phyloP scores from a whole-genome alignment of 352 stramenopile species.

The Phytophthora niederhauseri region DNA sequence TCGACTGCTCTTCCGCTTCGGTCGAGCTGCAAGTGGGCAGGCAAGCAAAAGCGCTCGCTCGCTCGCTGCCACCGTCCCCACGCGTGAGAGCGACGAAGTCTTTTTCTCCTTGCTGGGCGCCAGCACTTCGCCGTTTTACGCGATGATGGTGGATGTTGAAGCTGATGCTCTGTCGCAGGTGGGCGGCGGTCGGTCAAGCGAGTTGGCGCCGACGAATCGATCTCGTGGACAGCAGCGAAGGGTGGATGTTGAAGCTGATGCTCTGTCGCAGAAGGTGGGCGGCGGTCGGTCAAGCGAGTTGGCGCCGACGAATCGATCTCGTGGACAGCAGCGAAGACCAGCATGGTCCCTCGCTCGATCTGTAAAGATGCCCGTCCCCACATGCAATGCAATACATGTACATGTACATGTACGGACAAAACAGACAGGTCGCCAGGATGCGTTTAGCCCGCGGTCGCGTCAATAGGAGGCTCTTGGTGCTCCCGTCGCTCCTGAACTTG shows the following conservation, averaged over 20 bases:
- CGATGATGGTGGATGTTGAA: constrained; percentile 6
- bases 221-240: too few relatives aligned
- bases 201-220: background rate
- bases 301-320: background rate
- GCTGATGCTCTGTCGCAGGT: background rate
- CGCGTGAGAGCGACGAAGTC: background rate
- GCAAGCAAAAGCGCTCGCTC: background rate
- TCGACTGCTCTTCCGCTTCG: background rate
- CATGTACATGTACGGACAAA: too few relatives aligned
- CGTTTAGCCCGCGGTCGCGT: background rate
- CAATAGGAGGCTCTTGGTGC: background rate
- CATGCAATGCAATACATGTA: too few relatives aligned
- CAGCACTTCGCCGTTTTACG: background rate
- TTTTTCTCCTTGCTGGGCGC: background rate
- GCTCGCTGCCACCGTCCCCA: background rate
- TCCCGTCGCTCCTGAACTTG: too few relatives aligned
- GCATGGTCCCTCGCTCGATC: background rate
- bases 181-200: background rate
- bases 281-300: background rate
- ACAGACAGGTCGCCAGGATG: background rate
- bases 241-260: constrained; percentile 4
- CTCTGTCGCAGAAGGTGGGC: background rate
- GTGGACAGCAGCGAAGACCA: background rate
- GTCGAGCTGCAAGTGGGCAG: background rate
- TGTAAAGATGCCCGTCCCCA: background rate